Evolutionary conservation across 2,329 filamentous ascomycete species (phyloP).

Genomic region (Tolypocladium ovalisporum): DNA sequence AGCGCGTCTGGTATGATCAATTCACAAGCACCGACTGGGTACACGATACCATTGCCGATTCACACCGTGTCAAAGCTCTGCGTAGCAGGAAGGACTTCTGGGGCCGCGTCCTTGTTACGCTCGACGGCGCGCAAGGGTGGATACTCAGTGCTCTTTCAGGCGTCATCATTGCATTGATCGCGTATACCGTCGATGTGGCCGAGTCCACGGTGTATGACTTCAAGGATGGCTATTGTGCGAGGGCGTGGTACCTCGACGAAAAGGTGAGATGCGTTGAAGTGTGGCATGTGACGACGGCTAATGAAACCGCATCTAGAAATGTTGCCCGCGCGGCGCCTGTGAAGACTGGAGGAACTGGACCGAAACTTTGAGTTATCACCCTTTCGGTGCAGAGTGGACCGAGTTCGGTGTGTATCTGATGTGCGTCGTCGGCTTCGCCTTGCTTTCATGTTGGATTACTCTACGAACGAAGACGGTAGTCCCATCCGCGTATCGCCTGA

Average conservation of each 20-base stretch:
- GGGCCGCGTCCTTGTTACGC: constrained; percentile 64
- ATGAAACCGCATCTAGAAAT: constrained; percentile 25
- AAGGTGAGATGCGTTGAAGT: constrained; percentile 31
- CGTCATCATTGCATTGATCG: constrained; percentile 70
- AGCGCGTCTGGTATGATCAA: constrained; percentile 97
- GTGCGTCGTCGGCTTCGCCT: constrained; percentile 59
- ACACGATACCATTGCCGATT: constrained; percentile 91
- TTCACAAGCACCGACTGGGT: constrained; percentile 98
- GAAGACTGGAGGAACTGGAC: constrained; percentile 48
- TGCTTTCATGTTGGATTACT: constrained; percentile 67
- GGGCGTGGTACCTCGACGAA: constrained; percentile 62
- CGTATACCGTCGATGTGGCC: constrained; percentile 80
- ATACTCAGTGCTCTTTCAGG: constrained; percentile 85
- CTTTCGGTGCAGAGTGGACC: constrained; percentile 46
- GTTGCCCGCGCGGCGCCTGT: constrained; percentile 44
- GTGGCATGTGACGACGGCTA: not conserved
- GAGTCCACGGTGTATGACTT: constrained; percentile 80
- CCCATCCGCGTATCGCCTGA: constrained; percentile 74
- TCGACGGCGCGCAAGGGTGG: constrained; percentile 90
- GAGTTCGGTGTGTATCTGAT: constrained; percentile 69
- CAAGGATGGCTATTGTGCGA: constrained; percentile 77
- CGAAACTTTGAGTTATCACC: constrained; percentile 31
- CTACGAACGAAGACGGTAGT: constrained; percentile 89
- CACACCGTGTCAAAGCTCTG: constrained; percentile 75
- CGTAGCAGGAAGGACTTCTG: constrained; percentile 73